A percentile compares a stretch with the other conserved stretches of the same genome.
phyloP scores from a whole-genome alignment of 2,329 filamentous ascomycete species.

The Fusarium sp. region DNA sequence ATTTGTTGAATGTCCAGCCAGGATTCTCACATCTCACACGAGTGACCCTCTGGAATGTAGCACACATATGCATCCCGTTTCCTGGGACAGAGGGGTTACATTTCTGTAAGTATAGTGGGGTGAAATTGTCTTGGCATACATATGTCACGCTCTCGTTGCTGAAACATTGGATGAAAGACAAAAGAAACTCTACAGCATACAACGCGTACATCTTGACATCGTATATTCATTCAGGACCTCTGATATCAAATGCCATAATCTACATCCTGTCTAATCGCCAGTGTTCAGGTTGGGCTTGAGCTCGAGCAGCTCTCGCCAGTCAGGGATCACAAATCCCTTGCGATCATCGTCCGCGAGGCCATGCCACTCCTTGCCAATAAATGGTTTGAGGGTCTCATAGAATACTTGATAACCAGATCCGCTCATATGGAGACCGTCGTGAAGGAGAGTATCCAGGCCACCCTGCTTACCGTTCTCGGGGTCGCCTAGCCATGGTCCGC shows the following conservation, averaged over 20 bases:
- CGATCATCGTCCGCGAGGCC: constrained; percentile 52
- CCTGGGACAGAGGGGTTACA: constrained; percentile 2
- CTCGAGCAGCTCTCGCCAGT: constrained; percentile 56
- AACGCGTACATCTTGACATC: background rate
- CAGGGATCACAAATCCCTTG: constrained; percentile 59
- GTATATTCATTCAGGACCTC: background rate
- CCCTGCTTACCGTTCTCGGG: constrained; percentile 62
- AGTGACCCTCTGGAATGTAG: background rate
- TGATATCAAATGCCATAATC: background rate
- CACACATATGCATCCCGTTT: background rate
- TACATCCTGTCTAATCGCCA: constrained; percentile 10
- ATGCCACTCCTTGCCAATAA: constrained; percentile 60
- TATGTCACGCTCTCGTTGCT: background rate
- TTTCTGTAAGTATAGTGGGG: constrained; percentile 17
- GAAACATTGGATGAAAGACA: background rate
- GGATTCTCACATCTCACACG: background rate
- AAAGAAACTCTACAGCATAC: background rate
- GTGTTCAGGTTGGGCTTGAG: constrained; percentile 24
- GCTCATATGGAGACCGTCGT: constrained; percentile 69
- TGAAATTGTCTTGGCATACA: constrained; percentile 12
- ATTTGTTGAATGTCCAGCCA: background rate
- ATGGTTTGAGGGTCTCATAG: constrained; percentile 60
- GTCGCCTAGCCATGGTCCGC: constrained; percentile 62
- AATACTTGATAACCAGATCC: constrained; percentile 66
- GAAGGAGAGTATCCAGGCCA: constrained; percentile 63